These are phyloP conservation scores for Lasiodiplodia theobromae DNA, from an alignment of 2,329 filamentous ascomycete genomes.

Conservation along the genomic window DNA sequence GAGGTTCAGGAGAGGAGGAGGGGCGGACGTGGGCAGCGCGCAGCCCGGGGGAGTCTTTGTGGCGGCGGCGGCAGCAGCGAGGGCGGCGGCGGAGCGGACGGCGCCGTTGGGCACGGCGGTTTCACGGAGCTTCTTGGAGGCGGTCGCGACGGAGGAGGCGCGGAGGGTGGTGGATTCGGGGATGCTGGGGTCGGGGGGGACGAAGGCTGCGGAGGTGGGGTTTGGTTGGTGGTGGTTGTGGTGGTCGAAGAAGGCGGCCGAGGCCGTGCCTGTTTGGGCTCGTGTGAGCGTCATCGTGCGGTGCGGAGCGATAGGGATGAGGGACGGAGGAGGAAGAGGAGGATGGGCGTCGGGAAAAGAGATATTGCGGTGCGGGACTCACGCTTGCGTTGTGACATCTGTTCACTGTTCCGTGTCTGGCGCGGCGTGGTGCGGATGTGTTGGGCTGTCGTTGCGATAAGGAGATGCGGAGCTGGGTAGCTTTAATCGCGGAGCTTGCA, in stretches of 20 bases:
- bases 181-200: not conserved
- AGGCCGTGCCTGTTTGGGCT: not conserved
- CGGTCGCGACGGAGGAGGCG: not conserved
- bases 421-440: not conserved
- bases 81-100: not conserved
- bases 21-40: not conserved
- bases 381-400: slow-evolving; percentile 1
- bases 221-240: not conserved
- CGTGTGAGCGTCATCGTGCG: too few relatives aligned
- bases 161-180: slow-evolving; percentile 12
- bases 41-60: too few relatives aligned
- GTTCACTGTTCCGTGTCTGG: not conserved
- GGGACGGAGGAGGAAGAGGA: not conserved
- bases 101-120: not conserved
- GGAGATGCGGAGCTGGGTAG: not conserved
- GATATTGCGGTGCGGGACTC: not conserved
- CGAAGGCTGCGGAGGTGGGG: not conserved
- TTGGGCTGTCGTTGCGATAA: not conserved
- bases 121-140: not conserved
- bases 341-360: not conserved
- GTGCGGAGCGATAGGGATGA: too few relatives aligned
- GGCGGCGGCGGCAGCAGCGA: not conserved
- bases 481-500: not conserved
- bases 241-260: not conserved
- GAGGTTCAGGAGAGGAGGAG: not conserved